These are phyloP conservation scores for Phytophthora europaea DNA, from an alignment of 352 stramenopile species.

Conservation along the genomic window DNA sequence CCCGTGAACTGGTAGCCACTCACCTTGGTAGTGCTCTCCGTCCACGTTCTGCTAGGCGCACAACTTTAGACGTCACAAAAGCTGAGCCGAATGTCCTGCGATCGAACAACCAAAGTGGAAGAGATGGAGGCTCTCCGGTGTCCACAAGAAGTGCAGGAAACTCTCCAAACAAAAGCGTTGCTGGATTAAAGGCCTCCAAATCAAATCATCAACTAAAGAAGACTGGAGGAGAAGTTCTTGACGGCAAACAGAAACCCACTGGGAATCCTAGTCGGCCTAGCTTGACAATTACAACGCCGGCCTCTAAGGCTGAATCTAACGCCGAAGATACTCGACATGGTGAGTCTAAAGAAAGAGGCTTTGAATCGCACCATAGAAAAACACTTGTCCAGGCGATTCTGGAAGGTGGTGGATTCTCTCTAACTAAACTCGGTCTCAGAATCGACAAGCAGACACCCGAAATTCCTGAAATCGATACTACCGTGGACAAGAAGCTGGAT, in stretches of 20 bases:
- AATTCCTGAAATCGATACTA: neutral
- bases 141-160: conserved; percentile 2
- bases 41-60: conserved; percentile 1
- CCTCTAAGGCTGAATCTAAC: neutral
- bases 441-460: neutral
- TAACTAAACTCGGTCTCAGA: conserved; percentile 19
- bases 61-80: conserved; percentile 2
- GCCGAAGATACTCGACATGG: neutral
- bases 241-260: neutral
- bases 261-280: neutral
- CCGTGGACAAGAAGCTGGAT: neutral
- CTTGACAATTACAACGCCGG: neutral
- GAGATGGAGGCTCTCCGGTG: conserved; percentile 8
- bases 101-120: conserved; percentile 10
- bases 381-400: conserved; percentile 35
- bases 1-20: conserved; percentile 35
- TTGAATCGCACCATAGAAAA: conserved; percentile 14
- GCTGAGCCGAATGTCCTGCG: neutral
- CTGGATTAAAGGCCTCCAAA: conserved; percentile 3
- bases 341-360: neutral
- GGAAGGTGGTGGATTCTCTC: conserved; percentile 6
- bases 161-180: conserved; percentile 24
- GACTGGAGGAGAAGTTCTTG: conserved; percentile 1
- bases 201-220: conserved; percentile 26
- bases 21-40: conserved; percentile 20